Evolutionary conservation across 148 eudicot species (phyloP), one percentile per base, ranked within the genome.

Genomic region (Amaranthus palmeri): DNA sequence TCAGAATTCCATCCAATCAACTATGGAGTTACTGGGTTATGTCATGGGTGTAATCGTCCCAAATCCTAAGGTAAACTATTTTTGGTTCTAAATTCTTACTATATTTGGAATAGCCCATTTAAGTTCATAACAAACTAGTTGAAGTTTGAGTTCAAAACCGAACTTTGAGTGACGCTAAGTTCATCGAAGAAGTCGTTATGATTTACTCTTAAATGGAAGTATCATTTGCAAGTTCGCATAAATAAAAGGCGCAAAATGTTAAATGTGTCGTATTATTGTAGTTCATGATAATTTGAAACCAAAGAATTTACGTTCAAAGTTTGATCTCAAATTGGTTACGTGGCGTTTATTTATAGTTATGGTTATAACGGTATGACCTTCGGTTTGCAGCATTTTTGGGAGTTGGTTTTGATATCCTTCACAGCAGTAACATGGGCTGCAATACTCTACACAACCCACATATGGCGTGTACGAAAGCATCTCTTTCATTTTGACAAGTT

Each of bases 1-100:
- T 70, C 98, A 91, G 73, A 93, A 91, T 76, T 93, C 98, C 40
- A 89, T 93, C 52, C 98, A 93, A 56, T 87, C 98, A 61, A 57
- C 86, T 43, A 78, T 91, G 77, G 97, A 93, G 61, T 84, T 91
- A 83, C 79, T 90, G 79, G 87, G 91, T 52, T 93, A 90, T 81
- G 61, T 81, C 48, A 88, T 91, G 98, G 98, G 91, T 49, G 82
- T 87, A 7, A 65, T 93, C 47, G 83, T 93, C 74, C 83, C 98
- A 41, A 83, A 93, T 81, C 92, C 98, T 6, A 77, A 91, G 97
- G 98, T 90, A 17, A 81, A 36, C 13, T 25, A 48, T 18, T 54
- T 14, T 1, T 7, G 36, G 48, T 4, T 56, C 12, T 3, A 56
- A 1, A 59, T 43, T 4, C 64, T 61, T 5, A 41, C 42, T 36